phyloP scores from a whole-genome alignment of 257 asterid species.

The Solanum habrochaites region DNA sequence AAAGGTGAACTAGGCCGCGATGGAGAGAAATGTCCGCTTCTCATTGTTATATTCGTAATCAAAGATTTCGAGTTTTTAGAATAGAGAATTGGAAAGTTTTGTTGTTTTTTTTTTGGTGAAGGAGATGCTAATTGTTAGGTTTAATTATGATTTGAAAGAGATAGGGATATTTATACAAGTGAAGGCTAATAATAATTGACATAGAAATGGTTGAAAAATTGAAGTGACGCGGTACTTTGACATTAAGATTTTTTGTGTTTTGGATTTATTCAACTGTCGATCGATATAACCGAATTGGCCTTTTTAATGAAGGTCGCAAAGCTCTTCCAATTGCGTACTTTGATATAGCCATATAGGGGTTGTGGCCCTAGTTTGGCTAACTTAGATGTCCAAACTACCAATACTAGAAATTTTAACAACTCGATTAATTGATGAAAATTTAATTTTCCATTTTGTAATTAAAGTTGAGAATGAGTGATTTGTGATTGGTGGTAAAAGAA shows the following conservation, averaged over 20 bases:
- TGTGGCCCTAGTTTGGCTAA: neutral
- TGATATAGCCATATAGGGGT: neutral
- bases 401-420: accelerated
- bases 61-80: neutral
- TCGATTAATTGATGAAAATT: too few relatives aligned
- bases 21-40: neutral
- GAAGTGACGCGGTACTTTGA: neutral
- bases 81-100: neutral
- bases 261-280: neutral
- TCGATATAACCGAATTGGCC: neutral
- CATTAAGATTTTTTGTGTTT: neutral
- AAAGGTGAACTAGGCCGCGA: slow-evolving; percentile 32
- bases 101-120: neutral
- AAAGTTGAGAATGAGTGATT: too few relatives aligned
- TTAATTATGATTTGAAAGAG: neutral
- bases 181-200: neutral
- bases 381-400: neutral
- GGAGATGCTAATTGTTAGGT: too few relatives aligned
- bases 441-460: too few relatives aligned
- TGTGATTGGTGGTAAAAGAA: too few relatives aligned
- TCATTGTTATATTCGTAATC: neutral
- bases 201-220: neutral
- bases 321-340: neutral
- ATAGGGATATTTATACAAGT: neutral
- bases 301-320: neutral